Evolutionary conservation across 148 eudicot genomes (phyloP), one percentile per base, ranked within the genome.

Genomic region (Talinum fruticosum): DNA sequence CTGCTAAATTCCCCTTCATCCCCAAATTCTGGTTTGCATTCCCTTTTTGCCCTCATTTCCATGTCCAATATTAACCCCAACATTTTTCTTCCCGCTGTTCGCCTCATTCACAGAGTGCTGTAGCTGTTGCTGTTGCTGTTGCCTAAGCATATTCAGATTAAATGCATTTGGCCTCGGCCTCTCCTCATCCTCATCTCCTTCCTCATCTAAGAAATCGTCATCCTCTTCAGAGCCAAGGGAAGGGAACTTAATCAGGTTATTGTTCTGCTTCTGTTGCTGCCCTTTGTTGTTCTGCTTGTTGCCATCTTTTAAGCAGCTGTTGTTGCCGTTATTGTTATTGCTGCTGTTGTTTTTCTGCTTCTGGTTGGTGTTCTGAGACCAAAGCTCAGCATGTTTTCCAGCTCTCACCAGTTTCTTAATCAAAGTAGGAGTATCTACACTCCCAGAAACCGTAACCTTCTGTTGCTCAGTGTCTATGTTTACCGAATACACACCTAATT

Each of bases 371-470:
- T 84, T 89, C 77, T 82, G 86, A 64, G 91, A 86, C 91, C 96
- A 91, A 6, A 89, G 81, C 81, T 89, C 90, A 30, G 96, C 91
- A 82, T 87, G 89, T 76, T 92, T 90, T 0, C 93, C 92, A 66
- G 89, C 82, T 66, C 75, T 85, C 3, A 83, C 72, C 66, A 88
- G 79, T 71, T 87, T 91, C 85, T 89, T 89, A 49, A 91, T 88
- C 80, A 91, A 81, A 57, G 87, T 87, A 68, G 83, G 80, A 30
- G 96, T 61, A 69, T 89, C 93, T 38, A 91, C 83, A 81, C 83
- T 87, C 15, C 96, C 92, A 36, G 91, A 89, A 76, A 91, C 87
- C 38, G 87, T 89, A 4, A 91, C 93, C 74, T 87, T 89, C 78
- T 86, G 91, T 34, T 91, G 88, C 72, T 91, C 93, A 41, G 86